Conservation (phyloP, 2,329 filamentous ascomycete genomes). For the Neonectria punicea region DNA sequence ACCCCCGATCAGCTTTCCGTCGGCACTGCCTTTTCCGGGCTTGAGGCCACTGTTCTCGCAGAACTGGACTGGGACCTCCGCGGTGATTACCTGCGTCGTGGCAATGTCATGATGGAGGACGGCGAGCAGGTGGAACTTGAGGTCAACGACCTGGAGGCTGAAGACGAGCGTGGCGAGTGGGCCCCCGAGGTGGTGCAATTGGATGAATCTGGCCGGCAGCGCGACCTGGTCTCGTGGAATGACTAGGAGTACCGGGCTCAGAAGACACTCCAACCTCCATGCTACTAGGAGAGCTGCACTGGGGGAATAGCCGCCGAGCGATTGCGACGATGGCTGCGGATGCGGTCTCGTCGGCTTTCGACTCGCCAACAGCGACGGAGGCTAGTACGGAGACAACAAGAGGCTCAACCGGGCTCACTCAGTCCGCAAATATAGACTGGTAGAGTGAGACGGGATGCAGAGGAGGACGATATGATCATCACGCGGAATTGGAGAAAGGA, state of each 20-base stretch:
- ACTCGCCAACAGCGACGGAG: background rate
- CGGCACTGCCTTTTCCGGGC: conserved; percentile 56
- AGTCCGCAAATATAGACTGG: background rate
- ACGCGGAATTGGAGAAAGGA: background rate
- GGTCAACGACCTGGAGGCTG: conserved; percentile 61
- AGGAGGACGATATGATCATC: background rate
- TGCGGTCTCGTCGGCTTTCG: background rate
- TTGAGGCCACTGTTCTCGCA: conserved; percentile 45
- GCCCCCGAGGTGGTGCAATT: conserved; percentile 64
- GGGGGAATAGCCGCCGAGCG: background rate
- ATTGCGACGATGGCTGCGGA: background rate
- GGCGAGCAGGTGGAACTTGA: conserved; percentile 61
- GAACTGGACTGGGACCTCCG: conserved; percentile 67
- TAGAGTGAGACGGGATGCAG: background rate
- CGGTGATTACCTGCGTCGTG: conserved; percentile 59
- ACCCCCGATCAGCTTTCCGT: conserved; percentile 56
- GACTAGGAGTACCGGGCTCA: conserved; percentile 39
- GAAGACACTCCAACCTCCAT: conserved; percentile 10
- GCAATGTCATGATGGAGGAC: conserved; percentile 63
- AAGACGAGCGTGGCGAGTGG: conserved; percentile 65
- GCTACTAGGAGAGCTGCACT: background rate
- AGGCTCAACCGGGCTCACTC: background rate
- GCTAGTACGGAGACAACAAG: background rate
- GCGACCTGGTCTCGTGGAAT: conserved; percentile 62
- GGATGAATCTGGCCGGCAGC: conserved; percentile 62